Evolutionary conservation across 768 basidiomycete species (phyloP), one percentile per base, ranked within the genome.

Genomic region (Lyophyllum atratum): DNA sequence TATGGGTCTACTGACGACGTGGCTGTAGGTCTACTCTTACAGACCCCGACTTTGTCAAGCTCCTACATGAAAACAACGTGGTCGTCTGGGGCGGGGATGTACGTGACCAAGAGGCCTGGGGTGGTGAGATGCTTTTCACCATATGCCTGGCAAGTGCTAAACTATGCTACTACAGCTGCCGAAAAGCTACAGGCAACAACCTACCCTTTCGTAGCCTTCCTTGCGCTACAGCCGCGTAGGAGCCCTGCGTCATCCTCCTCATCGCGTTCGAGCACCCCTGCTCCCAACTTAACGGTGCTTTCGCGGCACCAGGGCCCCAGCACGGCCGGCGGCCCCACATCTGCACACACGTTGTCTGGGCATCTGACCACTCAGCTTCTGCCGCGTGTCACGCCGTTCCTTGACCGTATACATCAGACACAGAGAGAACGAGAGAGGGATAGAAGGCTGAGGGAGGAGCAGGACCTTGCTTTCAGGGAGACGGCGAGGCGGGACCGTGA

Each of bases 31-130:
- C 81, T 4, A 93, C 93, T 0, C 77, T 98, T 17, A 88, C 89
- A 0, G 86, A 96, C 65, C 73, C 85, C 2, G 74, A 78, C 9
- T 80, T 98, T 44, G 83, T 95, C 7, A 81, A 80, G 24, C 70
- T 84, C 2, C 76, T 97, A 22, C 80, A 82, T 48, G 86, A 89
- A 31, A 89, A 94, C 68, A 77, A 88, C 49, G 79, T 96, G 52
- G 64, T 94, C 17, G 85, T 93, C 8, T 99, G 95, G 96, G 96
- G 90, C 3, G 95, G 93, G 15, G 95, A 98, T 67, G 85, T 97
- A 8, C 80, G 88, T 31, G 89, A 91, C 63, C 78, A 79, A 33
- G 93, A 96, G 59, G 85, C 92, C 4, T 94, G 93, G 83, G 76
- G 74, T 78, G 90, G 79, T 79, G 49, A 50, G 74, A 60, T 11